phyloP scores from a whole-genome alignment of 768 basidiomycete species.

The Cantharellus anzutake region DNA sequence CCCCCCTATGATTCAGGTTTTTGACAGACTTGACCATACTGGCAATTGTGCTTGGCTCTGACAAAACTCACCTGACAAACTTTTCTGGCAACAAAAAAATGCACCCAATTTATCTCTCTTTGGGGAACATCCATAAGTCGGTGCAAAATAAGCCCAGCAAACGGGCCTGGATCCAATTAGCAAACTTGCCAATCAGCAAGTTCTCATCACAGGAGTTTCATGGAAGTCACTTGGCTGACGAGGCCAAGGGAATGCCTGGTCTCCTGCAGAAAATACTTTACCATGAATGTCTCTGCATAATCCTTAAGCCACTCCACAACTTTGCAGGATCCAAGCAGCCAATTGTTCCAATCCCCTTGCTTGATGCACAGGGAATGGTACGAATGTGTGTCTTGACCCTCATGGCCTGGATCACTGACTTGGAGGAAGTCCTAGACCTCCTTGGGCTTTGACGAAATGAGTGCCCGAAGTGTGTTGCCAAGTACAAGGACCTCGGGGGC shows the following conservation, averaged over 20 bases:
- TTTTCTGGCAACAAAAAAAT: no score
- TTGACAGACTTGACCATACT: no score
- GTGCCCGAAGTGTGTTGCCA: constrained; percentile 4
- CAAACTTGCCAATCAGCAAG: constrained; percentile 19
- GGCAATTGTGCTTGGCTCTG: no score
- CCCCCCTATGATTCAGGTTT: no score
- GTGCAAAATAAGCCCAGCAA: constrained; percentile 5
- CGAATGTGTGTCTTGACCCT: constrained; percentile 22
- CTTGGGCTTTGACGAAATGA: constrained; percentile 6
- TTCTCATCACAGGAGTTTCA: neutral
- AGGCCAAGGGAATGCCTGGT: constrained; percentile 22
- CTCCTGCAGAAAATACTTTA: constrained; percentile 16
- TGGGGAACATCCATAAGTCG: no score
- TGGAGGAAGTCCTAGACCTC: neutral
- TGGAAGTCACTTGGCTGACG: neutral
- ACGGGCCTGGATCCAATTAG: constrained; percentile 20
- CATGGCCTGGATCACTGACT: constrained; percentile 13
- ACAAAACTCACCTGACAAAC: no score
- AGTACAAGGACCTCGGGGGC: constrained; percentile 2
- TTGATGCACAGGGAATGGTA: constrained; percentile 19
- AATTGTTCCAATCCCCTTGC: no score
- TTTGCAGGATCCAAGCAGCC: no score
- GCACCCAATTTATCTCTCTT: no score
- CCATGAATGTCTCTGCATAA: constrained; percentile 18
- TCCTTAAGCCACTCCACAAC: constrained; percentile 18